Conservation (phyloP, 1,139 yeast species). For the Suhomyces bokatorum region DNA sequence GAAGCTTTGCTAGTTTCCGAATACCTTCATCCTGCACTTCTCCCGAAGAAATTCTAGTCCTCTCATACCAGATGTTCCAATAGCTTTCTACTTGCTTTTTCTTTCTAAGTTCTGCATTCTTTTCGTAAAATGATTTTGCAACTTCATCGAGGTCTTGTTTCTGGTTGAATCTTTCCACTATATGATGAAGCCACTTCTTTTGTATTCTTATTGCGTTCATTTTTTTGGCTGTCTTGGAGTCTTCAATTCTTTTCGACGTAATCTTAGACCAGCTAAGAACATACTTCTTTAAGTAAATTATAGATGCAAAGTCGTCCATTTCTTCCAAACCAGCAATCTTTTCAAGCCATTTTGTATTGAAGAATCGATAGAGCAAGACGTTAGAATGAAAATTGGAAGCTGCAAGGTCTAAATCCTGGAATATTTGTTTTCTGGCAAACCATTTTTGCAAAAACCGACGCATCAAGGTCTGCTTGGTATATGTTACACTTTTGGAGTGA, state of each 20-base stretch:
- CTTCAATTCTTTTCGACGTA: neutral
- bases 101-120: neutral
- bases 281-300: constrained; percentile 1
- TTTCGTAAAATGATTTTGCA: neutral
- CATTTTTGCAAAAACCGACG: constrained; percentile 16
- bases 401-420: constrained; percentile 15
- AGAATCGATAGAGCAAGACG: constrained; percentile 4
- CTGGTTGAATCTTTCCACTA: neutral
- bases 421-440: constrained; percentile 16
- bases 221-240: neutral
- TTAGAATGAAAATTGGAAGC: constrained; percentile 13
- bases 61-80: constrained; percentile 7
- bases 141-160: neutral
- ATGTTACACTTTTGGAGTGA: neutral
- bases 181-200: neutral
- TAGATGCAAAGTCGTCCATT: constrained; percentile 2
- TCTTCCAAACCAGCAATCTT: neutral
- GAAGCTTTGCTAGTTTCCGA: constrained; percentile 10
- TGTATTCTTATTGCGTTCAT: neutral
- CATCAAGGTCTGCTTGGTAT: neutral
- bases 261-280: constrained; percentile 7
- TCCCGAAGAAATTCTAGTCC: neutral
- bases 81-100: neutral
- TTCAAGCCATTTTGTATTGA: neutral
- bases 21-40: neutral